A percentile compares a stretch with the other conserved stretches of the same genome.
phyloP scores from a whole-genome alignment of 768 basidiomycete genomes.

The Leccinum subgranulosum region DNA sequence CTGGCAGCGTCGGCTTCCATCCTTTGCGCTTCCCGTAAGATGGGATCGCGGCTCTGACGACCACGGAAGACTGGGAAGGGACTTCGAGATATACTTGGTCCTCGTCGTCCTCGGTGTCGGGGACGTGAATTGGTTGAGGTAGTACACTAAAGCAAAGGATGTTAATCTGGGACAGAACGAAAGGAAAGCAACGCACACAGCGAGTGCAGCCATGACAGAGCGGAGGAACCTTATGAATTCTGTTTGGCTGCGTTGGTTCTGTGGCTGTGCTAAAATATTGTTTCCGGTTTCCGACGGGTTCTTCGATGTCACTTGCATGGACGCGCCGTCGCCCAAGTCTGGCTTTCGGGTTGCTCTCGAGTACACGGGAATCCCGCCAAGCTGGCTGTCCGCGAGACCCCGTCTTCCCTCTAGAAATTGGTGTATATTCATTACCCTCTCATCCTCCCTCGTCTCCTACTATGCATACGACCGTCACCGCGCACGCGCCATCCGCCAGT shows the following conservation, averaged over 20 bases:
- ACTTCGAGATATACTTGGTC: conserved; percentile 38
- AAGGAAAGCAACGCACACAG: conserved; percentile 54
- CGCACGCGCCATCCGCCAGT: conserved; percentile 72
- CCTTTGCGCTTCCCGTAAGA: conserved; percentile 81
- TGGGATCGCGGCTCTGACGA: conserved; percentile 58
- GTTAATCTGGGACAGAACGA: not conserved
- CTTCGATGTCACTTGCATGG: conserved; percentile 5
- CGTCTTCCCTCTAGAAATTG: conserved; percentile 89
- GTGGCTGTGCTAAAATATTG: conserved; percentile 21
- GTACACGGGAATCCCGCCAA: conserved; percentile 66
- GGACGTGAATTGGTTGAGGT: conserved; percentile 59
- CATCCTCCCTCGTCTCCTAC: conserved; percentile 63
- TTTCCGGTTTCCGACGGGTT: conserved; percentile 21
- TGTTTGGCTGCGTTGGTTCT: conserved; percentile 22
- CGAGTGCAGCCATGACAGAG: conserved; percentile 60
- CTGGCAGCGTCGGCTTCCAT: conserved; percentile 81
- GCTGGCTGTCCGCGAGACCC: conserved; percentile 82
- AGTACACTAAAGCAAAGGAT: conserved; percentile 46
- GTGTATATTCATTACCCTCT: conserved; percentile 86
- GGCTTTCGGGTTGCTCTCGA: conserved; percentile 61
- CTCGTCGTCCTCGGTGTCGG: conserved; percentile 58
- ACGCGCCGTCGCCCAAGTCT: conserved; percentile 34
- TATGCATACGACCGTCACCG: conserved; percentile 86
- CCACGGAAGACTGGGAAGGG: conserved; percentile 37
- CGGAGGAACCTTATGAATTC: conserved; percentile 9